Evolutionary conservation across 108 stramenopile genomes (phyloP), one percentile per base, ranked within the genome.

Genomic region (Skeletonema costatum): DNA sequence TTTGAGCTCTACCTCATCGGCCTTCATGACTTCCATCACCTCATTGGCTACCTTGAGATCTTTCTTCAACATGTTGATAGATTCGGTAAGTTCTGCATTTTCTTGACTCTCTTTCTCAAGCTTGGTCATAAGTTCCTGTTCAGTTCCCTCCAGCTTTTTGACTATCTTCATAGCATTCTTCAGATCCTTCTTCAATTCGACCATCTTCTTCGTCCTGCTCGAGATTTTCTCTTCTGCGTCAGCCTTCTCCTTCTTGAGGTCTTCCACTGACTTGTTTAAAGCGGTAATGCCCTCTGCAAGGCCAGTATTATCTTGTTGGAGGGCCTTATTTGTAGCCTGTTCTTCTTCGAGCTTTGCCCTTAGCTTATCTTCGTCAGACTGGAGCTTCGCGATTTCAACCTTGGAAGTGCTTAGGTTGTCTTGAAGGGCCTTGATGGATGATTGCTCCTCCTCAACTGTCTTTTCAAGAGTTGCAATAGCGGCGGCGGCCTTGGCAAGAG

Each of bases 211-310:
- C 19, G 53, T 69, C 10, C 58, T 61, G 29, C 58, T 60, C 1
- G 56, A 3, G n/a, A 60, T 60, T 60, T 69, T 60, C 60, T 69
- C 68, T 12, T 10, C 68, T 60, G 59, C 29, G 14, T 19, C 21
- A 3, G 60, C 25, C 56, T 61, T 59, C 31, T 60, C 60, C 59
- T 69, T 60, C 68, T 69, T 69, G 17, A 32, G 68, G 25, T 56
- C 53, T 56, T 56, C 25, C 5, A 56, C 53, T 25, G 53, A 56
- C 53, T 56, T 56, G 9, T 0, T 56, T 25, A 56, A 56, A 56
- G 53, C 53, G 7, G 25, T n/a, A 9, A 56, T 56, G 53, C 25
- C 53, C 25, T 56, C 53, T 25, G 53, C 53, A 21, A 56, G 21
- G 19, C 25, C 53, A 25, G 53, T 8, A 51, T 51, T 51, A 51